phyloP scores from a whole-genome alignment of 345 rosid genomes.

The Eutrema heterophyllum region DNA sequence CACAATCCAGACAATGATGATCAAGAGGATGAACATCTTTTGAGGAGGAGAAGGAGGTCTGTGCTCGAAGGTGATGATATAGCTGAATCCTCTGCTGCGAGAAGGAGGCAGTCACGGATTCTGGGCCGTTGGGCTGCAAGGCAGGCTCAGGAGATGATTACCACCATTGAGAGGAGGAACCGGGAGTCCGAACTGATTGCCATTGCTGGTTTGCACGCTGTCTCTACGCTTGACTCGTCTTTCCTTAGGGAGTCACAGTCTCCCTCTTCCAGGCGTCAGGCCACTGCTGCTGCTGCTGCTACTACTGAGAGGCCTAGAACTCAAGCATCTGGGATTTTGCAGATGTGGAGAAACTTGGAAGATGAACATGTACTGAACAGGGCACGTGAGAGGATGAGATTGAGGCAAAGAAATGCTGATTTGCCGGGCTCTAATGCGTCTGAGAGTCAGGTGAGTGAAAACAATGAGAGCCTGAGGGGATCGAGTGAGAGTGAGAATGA shows the following conservation, averaged over 20 bases:
- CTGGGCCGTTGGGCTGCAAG: not conserved
- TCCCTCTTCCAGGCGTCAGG: not conserved
- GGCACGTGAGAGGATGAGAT: not conserved
- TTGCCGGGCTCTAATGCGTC: not conserved
- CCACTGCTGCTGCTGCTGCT: not conserved
- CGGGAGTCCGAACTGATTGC: not conserved
- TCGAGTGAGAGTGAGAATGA: constrained; percentile 7
- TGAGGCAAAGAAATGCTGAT: not conserved
- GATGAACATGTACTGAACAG: not conserved
- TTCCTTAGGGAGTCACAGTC: not conserved
- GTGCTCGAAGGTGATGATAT: not conserved
- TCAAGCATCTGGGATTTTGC: not conserved
- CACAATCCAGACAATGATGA: not conserved
- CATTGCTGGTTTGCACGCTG: not conserved
- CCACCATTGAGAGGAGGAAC: not conserved
- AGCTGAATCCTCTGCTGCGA: not conserved
- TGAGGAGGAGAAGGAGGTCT: not conserved
- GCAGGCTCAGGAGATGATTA: constrained; percentile 8
- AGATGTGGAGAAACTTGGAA: constrained; percentile 2
- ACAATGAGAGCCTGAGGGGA: not conserved
- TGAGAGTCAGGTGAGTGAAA: not conserved
- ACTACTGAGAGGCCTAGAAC: not conserved
- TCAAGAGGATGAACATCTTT: not conserved
- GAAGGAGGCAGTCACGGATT: not conserved
- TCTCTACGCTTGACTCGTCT: not conserved